Conservation (phyloP, 2,329 filamentous ascomycete species). For the Xylaria arbuscula region DNA sequence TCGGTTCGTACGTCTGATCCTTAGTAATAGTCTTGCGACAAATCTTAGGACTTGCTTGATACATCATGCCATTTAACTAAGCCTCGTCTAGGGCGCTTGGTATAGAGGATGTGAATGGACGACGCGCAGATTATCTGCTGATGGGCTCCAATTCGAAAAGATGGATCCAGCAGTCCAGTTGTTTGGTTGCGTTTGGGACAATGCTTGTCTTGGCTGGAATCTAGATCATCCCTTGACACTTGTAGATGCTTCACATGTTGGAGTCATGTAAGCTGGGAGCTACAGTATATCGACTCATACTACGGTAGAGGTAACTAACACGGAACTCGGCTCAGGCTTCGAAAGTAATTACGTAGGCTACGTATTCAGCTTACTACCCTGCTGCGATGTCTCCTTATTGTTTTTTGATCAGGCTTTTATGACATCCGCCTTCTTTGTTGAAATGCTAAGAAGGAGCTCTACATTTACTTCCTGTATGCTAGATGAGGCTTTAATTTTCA, state of each 20-base stretch:
- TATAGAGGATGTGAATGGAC: constrained; percentile 11
- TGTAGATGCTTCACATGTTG: background rate
- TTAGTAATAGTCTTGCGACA: background rate
- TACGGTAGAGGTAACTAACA: background rate
- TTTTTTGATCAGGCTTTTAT: constrained; percentile 1
- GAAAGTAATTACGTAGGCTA: background rate
- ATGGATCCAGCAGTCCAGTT: background rate
- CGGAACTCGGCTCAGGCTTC: background rate
- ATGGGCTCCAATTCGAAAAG: background rate
- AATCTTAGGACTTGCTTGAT: constrained; percentile 1
- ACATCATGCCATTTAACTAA: constrained; percentile 1
- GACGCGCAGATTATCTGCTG: background rate
- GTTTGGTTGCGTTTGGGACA: background rate
- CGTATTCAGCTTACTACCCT: background rate
- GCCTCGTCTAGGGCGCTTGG: background rate
- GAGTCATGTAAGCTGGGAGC: background rate
- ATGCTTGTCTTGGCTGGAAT: background rate
- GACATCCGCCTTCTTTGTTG: background rate
- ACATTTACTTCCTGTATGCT: constrained; percentile 2
- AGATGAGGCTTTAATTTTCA: background rate
- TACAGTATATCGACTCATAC: background rate
- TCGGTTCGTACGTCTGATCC: constrained; percentile 5
- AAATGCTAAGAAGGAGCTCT: background rate
- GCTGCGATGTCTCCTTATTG: background rate
- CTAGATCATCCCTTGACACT: background rate